Evolutionary conservation across 2,329 filamentous ascomycete species (phyloP).

Genomic region (Clonostachys rosea): DNA sequence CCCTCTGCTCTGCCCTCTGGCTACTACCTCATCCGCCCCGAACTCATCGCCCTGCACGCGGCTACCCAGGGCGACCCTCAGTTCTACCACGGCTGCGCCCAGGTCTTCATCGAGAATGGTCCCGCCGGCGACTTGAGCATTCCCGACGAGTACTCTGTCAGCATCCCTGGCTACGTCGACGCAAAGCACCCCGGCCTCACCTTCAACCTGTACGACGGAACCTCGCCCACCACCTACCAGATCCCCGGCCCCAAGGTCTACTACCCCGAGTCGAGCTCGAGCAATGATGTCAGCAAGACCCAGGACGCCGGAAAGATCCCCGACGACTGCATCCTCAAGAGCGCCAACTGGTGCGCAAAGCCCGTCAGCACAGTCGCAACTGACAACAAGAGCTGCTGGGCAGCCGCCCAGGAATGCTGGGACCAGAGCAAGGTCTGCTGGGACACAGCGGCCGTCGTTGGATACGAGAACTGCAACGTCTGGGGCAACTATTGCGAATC

Average conservation of each 20-base stretch:
- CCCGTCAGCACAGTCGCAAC: slow-evolving; percentile 43
- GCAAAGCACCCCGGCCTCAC: slow-evolving; percentile 47
- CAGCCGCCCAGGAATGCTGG: slow-evolving; percentile 50
- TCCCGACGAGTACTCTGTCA: slow-evolving; percentile 44
- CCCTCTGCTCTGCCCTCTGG: slow-evolving; percentile 58
- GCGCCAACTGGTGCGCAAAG: slow-evolving; percentile 68
- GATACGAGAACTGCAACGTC: slow-evolving; percentile 51
- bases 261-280: slow-evolving; percentile 20
- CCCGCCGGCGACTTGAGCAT: slow-evolving; percentile 40
- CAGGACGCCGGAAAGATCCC: slow-evolving; percentile 45
- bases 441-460: slow-evolving; percentile 51
- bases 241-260: slow-evolving; percentile 53
- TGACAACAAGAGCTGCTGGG: slow-evolving; percentile 54
- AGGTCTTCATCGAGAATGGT: slow-evolving; percentile 54
- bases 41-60: slow-evolving; percentile 65
- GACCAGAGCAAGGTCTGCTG: slow-evolving; percentile 57
- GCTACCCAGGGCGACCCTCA: slow-evolving; percentile 59
- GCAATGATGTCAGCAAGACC: slow-evolving; percentile 6
- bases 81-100: slow-evolving; percentile 69
- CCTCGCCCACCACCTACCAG: slow-evolving; percentile 37
- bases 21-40: slow-evolving; percentile 67
- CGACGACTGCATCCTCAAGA: slow-evolving; percentile 53
- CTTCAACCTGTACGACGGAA: slow-evolving; percentile 58
- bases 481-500: slow-evolving; percentile 59
- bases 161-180: slow-evolving; percentile 63